A percentile compares a stretch with the other conserved stretches of the same genome.
phyloP scores from a whole-genome alignment of 257 asterid species.

The Ballota nigra region DNA sequence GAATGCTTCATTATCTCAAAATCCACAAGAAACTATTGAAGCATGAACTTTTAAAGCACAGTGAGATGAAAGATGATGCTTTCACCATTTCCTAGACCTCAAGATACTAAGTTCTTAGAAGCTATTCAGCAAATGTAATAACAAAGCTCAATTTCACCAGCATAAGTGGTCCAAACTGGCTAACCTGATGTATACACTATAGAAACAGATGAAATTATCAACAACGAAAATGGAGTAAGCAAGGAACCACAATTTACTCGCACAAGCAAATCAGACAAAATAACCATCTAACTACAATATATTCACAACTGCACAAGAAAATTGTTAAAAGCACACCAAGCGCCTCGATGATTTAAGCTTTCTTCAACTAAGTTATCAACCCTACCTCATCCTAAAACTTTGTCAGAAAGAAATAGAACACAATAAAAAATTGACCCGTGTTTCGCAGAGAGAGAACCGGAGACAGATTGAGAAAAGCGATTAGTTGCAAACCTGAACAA shows the following conservation, averaged over 20 bases:
- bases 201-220: not conserved
- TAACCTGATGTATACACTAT: constrained; percentile 10
- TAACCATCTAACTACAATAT: not conserved
- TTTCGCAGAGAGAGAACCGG: not conserved
- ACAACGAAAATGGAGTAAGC: too few relatives aligned
- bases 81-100: constrained; percentile 1
- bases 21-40: not conserved
- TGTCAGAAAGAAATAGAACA: not conserved
- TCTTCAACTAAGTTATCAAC: constrained; percentile 21
- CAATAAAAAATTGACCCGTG: not conserved
- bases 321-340: not conserved
- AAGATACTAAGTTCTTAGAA: constrained; percentile 11
- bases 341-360: constrained; percentile 27
- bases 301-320: constrained; percentile 10
- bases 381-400: constrained; percentile 17
- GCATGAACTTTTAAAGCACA: not conserved
- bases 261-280: not conserved
- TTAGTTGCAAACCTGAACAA: constrained; percentile 57
- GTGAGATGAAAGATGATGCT: not conserved
- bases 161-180: not conserved
- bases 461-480: constrained; percentile 16
- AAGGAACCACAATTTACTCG: too few relatives aligned
- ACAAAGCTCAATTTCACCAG: not conserved
- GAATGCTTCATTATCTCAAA: constrained; percentile 11
- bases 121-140: constrained; percentile 7